Percentiles rank a stretch among this genome's conserved stretches.
Conservation (phyloP, 768 basidiomycete genomes). For the Boletus speciosus region DNA sequence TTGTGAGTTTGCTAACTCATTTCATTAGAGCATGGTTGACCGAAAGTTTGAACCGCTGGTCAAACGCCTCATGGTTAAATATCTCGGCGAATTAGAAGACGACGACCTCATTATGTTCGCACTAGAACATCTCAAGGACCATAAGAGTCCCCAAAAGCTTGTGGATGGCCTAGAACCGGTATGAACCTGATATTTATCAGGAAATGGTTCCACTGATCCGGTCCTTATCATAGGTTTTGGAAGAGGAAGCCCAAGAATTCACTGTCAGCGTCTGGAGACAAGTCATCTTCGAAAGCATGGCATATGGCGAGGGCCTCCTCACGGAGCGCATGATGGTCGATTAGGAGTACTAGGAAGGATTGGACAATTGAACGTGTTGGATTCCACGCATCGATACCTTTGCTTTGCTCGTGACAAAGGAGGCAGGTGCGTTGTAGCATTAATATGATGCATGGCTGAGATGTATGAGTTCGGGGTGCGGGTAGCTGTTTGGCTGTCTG, state of each 20-base stretch:
- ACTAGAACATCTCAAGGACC: slow-evolving; percentile 88
- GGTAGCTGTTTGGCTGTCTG: slow-evolving; percentile 17
- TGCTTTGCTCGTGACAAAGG: slow-evolving; percentile 29
- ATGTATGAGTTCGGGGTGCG: slow-evolving; percentile 35
- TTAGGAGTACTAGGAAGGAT: slow-evolving; percentile 28
- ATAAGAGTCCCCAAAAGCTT: slow-evolving; percentile 79
- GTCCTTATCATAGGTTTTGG: slow-evolving; percentile 62
- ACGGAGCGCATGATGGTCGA: slow-evolving; percentile 85
- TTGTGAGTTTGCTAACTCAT: slow-evolving; percentile 11
- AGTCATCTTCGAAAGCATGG: slow-evolving; percentile 93
- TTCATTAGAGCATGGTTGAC: slow-evolving; percentile 70
- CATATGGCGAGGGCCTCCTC: slow-evolving; percentile 83
- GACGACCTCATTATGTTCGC: slow-evolving; percentile 94
- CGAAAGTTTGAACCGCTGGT: slow-evolving; percentile 84
- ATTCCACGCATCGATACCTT: slow-evolving; percentile 24
- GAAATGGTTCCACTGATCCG: slow-evolving; percentile 1
- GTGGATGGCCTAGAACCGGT: slow-evolving; percentile 91
- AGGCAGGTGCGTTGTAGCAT: slow-evolving; percentile 66
- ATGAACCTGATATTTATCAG: slow-evolving; percentile 34
- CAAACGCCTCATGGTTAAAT: slow-evolving; percentile 78
- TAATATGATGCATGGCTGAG: slow-evolving; percentile 39
- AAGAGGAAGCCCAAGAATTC: slow-evolving; percentile 85
- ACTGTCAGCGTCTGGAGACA: slow-evolving; percentile 83
- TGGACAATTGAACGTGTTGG: slow-evolving; percentile 14
- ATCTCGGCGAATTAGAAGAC: slow-evolving; percentile 89